Evolutionary conservation across 2,329 filamentous ascomycete species (phyloP).

Genomic region (Aureobasidium lini): DNA sequence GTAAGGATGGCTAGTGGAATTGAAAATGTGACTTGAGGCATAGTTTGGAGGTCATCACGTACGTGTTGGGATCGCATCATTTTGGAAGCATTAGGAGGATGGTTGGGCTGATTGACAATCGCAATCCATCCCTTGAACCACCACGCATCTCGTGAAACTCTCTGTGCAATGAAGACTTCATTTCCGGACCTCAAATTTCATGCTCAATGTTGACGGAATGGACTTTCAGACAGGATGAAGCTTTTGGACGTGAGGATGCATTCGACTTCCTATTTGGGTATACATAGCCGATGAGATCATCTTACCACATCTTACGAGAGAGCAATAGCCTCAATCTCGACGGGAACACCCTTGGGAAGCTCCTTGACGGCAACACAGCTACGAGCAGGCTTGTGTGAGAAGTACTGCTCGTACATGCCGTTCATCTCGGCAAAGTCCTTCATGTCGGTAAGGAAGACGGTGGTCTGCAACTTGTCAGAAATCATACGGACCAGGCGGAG

Average conservation of each 20-base stretch:
- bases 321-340: constrained; percentile 88
- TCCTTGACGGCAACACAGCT: constrained; percentile 87
- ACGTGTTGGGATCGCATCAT: neutral
- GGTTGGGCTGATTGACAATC: neutral
- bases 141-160: too few relatives aligned
- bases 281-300: constrained; percentile 1
- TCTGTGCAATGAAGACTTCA: too few relatives aligned
- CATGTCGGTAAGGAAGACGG: constrained; percentile 88
- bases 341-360: constrained; percentile 74
- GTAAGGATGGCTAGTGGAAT: too few relatives aligned
- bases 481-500: neutral
- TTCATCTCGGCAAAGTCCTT: constrained; percentile 82
- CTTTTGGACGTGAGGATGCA: neutral
- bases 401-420: constrained; percentile 67
- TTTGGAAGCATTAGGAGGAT: neutral
- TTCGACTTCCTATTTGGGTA: constrained; percentile 9
- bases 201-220: neutral
- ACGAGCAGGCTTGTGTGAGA: constrained; percentile 73
- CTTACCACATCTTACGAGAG: constrained; percentile 24
- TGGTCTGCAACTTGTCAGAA: constrained; percentile 28
- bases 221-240: neutral
- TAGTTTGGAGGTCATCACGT: neutral
- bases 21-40: too few relatives aligned
- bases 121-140: neutral
- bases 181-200: too few relatives aligned